These are phyloP conservation scores for Acacia acuminata DNA, from an alignment of 306 rosid species.

Conservation along the genomic window DNA sequence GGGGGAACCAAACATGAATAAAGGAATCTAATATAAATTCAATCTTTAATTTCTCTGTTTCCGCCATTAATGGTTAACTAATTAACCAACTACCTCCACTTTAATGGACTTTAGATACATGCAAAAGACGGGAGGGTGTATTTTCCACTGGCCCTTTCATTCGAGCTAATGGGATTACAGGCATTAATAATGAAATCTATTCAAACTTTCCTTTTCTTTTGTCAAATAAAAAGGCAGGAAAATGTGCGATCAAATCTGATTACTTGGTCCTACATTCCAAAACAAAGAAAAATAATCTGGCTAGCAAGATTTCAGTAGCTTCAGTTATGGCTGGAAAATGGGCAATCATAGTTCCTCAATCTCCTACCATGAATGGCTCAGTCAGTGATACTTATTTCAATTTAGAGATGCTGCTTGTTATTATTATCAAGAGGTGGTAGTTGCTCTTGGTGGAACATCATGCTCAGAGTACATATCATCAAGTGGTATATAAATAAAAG, in stretches of 20 bases:
- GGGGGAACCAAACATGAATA: not conserved
- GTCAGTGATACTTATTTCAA: not conserved
- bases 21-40: not conserved
- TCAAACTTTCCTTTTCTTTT: not conserved
- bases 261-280: not conserved
- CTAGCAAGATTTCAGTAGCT: not conserved
- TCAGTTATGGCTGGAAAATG: not conserved
- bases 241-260: slow-evolving; percentile 1
- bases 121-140: not conserved
- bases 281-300: not conserved
- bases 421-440: not conserved
- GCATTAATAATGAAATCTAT: not conserved
- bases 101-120: not conserved
- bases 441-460: not conserved
- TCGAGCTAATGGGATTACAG: not conserved
- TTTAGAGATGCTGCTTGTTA: slow-evolving; percentile 3
- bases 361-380: not conserved
- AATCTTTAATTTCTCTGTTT: not conserved
- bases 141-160: not conserved
- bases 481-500: not conserved
- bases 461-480: not conserved
- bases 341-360: slow-evolving; percentile 16
- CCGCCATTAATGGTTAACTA: slow-evolving; percentile 19
- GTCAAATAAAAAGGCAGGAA: not conserved
- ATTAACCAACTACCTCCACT: slow-evolving; percentile 25